Conservation (phyloP, 225 moss, liverwort and hornwort genomes). For the Bryum argenteum region DNA sequence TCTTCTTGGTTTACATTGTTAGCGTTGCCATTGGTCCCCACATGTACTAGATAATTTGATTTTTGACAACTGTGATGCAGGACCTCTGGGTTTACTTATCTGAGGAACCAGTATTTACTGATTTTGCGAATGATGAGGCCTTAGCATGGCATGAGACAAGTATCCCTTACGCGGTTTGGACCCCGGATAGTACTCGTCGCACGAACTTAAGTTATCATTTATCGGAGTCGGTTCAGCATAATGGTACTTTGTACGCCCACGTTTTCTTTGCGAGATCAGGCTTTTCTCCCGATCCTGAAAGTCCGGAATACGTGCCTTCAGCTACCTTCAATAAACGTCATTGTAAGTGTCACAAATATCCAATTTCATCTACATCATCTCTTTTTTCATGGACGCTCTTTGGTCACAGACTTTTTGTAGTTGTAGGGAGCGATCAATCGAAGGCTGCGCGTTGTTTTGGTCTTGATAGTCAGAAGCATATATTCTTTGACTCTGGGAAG, state of each 20-base stretch:
- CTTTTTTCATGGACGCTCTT: neutral
- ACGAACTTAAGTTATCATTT: constrained; percentile 51
- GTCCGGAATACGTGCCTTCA: constrained; percentile 54
- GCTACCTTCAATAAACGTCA: constrained; percentile 64
- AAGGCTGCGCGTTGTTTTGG: neutral
- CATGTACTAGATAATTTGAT: constrained; percentile 12
- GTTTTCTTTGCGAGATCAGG: constrained; percentile 80
- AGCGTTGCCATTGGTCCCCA: neutral
- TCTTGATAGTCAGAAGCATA: neutral
- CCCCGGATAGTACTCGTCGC: constrained; percentile 61
- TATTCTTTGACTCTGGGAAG: neutral
- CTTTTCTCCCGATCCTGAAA: constrained; percentile 75
- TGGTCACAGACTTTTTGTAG: neutral
- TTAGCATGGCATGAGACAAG: constrained; percentile 87
- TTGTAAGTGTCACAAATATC: constrained; percentile 40
- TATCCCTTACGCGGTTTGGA: constrained; percentile 89
- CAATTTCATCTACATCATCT: neutral
- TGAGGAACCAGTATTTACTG: constrained; percentile 58
- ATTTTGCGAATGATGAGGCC: constrained; percentile 59
- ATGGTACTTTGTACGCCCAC: constrained; percentile 77
- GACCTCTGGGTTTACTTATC: constrained; percentile 85
- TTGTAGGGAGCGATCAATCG: neutral
- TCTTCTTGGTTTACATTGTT: neutral
- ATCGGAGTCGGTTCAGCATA: constrained; percentile 74
- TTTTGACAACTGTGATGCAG: constrained; percentile 39